A percentile compares a stretch with the other conserved stretches of the same genome.
Evolutionary conservation across 164 flowering plant species (phyloP).

Genomic region (Taxillus chinensis): DNA sequence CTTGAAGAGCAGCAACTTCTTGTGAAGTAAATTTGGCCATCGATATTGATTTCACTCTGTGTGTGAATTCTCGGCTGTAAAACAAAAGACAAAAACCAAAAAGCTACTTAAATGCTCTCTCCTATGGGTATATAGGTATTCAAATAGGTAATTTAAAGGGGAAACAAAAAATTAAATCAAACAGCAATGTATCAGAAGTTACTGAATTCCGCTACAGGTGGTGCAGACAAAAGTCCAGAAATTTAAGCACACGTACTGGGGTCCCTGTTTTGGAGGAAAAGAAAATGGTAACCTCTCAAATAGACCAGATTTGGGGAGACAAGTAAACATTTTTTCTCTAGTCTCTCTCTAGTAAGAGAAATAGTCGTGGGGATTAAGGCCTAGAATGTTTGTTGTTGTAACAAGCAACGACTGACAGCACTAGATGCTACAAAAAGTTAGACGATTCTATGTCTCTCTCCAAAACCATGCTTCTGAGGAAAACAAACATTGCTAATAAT

Average conservation of each 20-base stretch:
- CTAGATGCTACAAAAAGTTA: too few species aligned
- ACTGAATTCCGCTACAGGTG: conserved; percentile 96
- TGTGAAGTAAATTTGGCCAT: conserved; percentile 96
- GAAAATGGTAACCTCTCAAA: background rate
- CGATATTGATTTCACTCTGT: conserved; percentile 90
- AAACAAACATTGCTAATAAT: too few species aligned
- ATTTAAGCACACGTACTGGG: conserved; percentile 93
- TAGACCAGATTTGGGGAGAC: too few species aligned
- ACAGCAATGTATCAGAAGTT: conserved; percentile 23
- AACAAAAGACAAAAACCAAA: background rate
- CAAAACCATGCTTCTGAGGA: too few species aligned
- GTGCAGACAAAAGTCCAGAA: conserved; percentile 98
- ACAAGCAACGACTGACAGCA: too few species aligned
- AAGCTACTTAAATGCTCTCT: background rate
- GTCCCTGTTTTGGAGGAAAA: conserved; percentile 56
- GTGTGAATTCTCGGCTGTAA: conserved; percentile 94
- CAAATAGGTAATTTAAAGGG: too few species aligned
- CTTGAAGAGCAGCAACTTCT: conserved; percentile 87
- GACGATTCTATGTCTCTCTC: too few species aligned
- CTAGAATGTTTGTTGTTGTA: too few species aligned
- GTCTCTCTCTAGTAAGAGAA: too few species aligned
- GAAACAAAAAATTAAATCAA: background rate
- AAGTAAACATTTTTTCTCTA: too few species aligned
- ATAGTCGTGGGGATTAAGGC: too few species aligned
- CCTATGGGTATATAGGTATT: too few species aligned